A percentile compares a stretch with the other conserved stretches of the same genome.
phyloP scores from a whole-genome alignment of 2,329 filamentous ascomycete genomes.

The Apiospora koreana region DNA sequence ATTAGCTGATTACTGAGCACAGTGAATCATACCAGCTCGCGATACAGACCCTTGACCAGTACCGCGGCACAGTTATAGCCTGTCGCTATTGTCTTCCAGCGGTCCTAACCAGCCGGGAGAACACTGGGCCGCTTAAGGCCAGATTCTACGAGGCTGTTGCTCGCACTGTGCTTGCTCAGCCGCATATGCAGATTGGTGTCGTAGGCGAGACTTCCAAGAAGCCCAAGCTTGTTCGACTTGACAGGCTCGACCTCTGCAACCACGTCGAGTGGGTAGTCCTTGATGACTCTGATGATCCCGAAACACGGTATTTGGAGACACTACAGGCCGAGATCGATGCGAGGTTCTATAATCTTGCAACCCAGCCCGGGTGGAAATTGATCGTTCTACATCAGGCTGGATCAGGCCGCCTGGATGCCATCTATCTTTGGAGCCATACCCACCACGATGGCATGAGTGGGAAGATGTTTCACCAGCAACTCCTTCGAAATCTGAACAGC shows the following conservation, averaged over 20 bases:
- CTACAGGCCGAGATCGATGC: slow-evolving; percentile 12
- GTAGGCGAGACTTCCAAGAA: slow-evolving; percentile 16
- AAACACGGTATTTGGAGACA: neutral
- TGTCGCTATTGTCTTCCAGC: slow-evolving; percentile 7
- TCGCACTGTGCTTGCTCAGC: slow-evolving; percentile 18
- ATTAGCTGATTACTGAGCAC: neutral
- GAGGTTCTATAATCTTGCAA: slow-evolving; percentile 23
- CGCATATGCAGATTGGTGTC: slow-evolving; percentile 22
- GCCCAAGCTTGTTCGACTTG: slow-evolving; percentile 18
- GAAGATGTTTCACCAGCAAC: slow-evolving; percentile 32
- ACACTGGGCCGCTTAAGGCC: neutral
- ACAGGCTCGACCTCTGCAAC: slow-evolving; percentile 21
- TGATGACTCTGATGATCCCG: neutral
- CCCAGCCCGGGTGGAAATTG: slow-evolving; percentile 27
- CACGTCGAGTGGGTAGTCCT: slow-evolving; percentile 20
- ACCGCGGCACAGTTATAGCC: neutral
- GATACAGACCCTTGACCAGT: neutral
- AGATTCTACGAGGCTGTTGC: slow-evolving; percentile 19
- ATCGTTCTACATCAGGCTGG: slow-evolving; percentile 19
- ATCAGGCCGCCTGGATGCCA: slow-evolving; percentile 21
- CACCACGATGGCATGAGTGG: slow-evolving; percentile 30
- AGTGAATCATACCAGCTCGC: slow-evolving; percentile 12
- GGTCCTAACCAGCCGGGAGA: neutral
- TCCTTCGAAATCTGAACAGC: slow-evolving; percentile 28
- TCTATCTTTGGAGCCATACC: slow-evolving; percentile 31